phyloP scores from a whole-genome alignment of 345 rosid genomes.

The Hevea brasiliensis region DNA sequence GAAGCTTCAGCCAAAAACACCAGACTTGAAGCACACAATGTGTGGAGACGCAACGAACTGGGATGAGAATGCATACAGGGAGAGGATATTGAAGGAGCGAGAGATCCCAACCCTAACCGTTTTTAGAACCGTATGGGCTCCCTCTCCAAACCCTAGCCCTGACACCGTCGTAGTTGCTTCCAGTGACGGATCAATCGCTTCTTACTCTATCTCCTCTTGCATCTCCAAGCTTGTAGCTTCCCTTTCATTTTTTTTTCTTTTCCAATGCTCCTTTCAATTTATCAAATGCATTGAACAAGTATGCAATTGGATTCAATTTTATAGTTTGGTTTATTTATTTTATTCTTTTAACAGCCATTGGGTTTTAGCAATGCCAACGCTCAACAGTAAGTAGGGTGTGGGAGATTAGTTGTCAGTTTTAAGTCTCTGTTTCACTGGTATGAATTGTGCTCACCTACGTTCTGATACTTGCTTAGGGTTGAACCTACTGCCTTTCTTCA shows the following conservation, averaged over 20 bases:
- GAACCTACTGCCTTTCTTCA: constrained; percentile 60
- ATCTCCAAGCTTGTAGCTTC: constrained; percentile 40
- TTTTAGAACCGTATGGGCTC: constrained; percentile 79
- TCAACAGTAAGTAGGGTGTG: constrained; percentile 42
- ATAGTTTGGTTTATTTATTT: not conserved
- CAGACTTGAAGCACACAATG: not conserved
- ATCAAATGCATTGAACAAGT: not conserved
- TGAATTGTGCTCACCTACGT: not conserved
- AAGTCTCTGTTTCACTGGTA: not conserved
- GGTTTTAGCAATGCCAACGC: constrained; percentile 33
- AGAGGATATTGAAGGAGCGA: constrained; percentile 63
- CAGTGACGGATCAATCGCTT: constrained; percentile 80
- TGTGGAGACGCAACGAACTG: constrained; percentile 64
- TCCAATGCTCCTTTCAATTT: not conserved
- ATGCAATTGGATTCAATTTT: not conserved
- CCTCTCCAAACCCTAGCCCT: constrained; percentile 54
- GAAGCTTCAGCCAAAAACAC: not conserved
- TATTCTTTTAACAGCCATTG: constrained; percentile 34
- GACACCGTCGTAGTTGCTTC: constrained; percentile 64
- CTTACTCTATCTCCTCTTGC: constrained; percentile 69
- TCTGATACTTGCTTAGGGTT: constrained; percentile 36
- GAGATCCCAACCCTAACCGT: constrained; percentile 67
- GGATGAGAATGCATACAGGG: constrained; percentile 75
- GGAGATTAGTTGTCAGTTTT: not conserved
- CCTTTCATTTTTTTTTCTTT: not conserved